Evolutionary conservation across 2,329 filamentous ascomycete species (phyloP), one percentile per base, ranked within the genome.

Genomic region (Arthrobotrys sphaeroides): DNA sequence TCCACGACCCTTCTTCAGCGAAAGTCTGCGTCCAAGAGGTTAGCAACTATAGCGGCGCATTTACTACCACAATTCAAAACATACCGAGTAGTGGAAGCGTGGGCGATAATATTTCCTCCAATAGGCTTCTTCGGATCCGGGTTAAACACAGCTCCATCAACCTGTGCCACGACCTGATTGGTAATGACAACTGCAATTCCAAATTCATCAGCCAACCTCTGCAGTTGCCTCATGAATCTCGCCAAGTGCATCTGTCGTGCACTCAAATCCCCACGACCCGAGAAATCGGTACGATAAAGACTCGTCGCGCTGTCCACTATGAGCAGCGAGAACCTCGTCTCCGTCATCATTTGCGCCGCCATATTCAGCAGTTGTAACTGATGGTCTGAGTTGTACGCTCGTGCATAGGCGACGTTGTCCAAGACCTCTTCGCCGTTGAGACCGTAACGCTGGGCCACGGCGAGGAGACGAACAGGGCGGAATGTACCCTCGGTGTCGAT

Each of bases 81-180:
- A 28, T 40, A 73, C 59, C 79, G 88, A 1, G 95, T 99, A 0
- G 95, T 99, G 81, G 93, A 97, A 61, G 95, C 94, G 82, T 99
- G 95, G 1, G 96, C 95, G 82, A 99, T 98, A 79, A 99, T 99
- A 83, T 99, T 98, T 78, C 95, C 95, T 79, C 95, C 95, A 82
- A 99, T 97, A 0, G 95, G 95, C 83, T 99, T 99, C 87, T 99
- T 99, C 5, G 95, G 95, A 81, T 99, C 96, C 0, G 96, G 95
- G 79, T 99, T 99, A 86, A 97, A 99, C 95, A 99, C 99, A 77
- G 94, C 90, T 81, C 91, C 94, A 81, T 99, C 95, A 6, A 99
- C 95, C 83, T 99, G 96, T 7, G 95, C 95, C 42, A 99, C 96
- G 28, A 99, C 95, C 83, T 99, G 95, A 82, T 99, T 99, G 45